Evolutionary conservation across 179 eudicot genomes (phyloP).

Genomic region (Patellifolia procumbens): DNA sequence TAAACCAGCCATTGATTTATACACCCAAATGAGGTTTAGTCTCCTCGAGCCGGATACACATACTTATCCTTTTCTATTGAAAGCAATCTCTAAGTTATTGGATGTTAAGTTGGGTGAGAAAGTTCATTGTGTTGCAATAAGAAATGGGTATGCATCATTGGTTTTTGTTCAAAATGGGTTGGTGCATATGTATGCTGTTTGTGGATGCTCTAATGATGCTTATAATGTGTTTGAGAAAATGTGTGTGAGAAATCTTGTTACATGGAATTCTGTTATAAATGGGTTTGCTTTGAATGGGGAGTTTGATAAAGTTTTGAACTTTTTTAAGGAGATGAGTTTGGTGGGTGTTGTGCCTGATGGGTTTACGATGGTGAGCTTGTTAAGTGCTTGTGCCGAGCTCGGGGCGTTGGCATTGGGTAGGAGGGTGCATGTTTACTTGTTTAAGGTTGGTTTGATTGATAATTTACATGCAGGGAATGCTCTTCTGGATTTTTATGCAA

Average conservation of each 20-base stretch:
- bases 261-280: conserved; percentile 85
- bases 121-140: conserved; percentile 54
- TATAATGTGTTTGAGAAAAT: conserved; percentile 63
- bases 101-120: conserved; percentile 58
- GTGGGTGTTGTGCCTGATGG: conserved; percentile 76
- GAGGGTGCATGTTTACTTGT: conserved; percentile 67
- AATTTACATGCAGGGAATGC: conserved; percentile 68
- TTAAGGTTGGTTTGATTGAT: conserved; percentile 62
- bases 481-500: conserved; percentile 69
- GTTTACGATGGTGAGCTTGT: conserved; percentile 75
- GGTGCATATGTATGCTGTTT: conserved; percentile 67
- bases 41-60: conserved; percentile 61
- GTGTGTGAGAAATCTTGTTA: conserved; percentile 69
- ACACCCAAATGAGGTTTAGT: conserved; percentile 40
- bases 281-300: conserved; percentile 69
- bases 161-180: conserved; percentile 70
- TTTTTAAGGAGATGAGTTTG: conserved; percentile 54
- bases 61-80: conserved; percentile 73
- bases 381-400: conserved; percentile 83
- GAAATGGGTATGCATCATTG: conserved; percentile 57
- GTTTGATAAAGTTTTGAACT: conserved; percentile 54
- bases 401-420: conserved; percentile 76
- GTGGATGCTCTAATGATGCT: conserved; percentile 63
- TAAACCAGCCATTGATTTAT: conserved; percentile 46
- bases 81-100: conserved; percentile 60